Base-by-base conservation (phyloP, 768 basidiomycete species). In the Tulasnella sp. region DNA sequence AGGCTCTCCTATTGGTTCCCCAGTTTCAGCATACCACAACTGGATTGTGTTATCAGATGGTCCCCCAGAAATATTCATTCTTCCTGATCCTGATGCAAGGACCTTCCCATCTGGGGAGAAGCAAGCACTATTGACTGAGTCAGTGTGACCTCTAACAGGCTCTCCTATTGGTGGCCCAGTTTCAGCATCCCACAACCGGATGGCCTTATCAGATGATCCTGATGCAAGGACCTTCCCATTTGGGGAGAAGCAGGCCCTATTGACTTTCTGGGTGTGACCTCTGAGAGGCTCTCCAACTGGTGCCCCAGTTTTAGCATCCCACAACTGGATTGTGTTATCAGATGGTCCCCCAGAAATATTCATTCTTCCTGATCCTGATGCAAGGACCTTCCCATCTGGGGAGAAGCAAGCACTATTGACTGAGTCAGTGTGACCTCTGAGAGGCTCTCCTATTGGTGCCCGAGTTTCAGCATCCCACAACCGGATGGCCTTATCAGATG, bases 181-280 rank as follows among this genome's bases (percentile, higher is more conserved):
- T 44, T 83, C 76, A 75, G 86, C 85, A 81, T 88, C 87, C 88
- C 88, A 89, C 1, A 89, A 85, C 46, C 87, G 85, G 44, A 89
- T 86, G 82, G 87, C 85, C 28, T 86, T 86, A 82, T 88, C 64
- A 3, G 1, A 2, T 14, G 64, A 69, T 11, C 64, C 64, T 2
- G 64, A 69, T 2, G 64, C 31, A 34, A 69, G 64, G 34, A 69
- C 4, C 64, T 69, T 69, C 8, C 64, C 64, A 69, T 69, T 37
- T 6, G 64, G 64, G 34, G 28, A 69, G 64, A 69, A 69, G 14
- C 14, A 28, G 3, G 34, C 28, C 7, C 28, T 69, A 1, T 0
- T 18, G 6, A 69, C 64, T 4, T 3, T 8, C 8, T 28, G 16
- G 8, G 34, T 16, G 34, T 69, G 64, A 34, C 64, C 64, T 37